Conservation (phyloP, 169 alveolate species). For the Eimeria falciformis region DNA sequence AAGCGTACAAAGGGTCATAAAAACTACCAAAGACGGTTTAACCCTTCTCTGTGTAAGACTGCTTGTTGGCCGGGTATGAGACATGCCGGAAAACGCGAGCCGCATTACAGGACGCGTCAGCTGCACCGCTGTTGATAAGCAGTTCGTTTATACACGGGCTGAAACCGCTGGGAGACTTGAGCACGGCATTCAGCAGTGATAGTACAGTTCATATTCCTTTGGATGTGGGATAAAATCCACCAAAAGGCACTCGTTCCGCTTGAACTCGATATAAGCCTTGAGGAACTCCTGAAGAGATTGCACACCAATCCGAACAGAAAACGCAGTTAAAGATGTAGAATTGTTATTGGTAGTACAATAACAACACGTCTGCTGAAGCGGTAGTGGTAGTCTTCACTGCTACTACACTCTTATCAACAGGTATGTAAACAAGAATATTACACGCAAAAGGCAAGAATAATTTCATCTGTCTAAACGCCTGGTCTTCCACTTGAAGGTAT, state of each 20-base stretch:
- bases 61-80: background rate
- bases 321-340: background rate
- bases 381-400: background rate
- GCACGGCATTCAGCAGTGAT: slow-evolving; percentile 55
- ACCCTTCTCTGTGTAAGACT: background rate
- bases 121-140: background rate
- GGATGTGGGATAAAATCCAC: slow-evolving; percentile 65
- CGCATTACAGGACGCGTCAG: background rate
- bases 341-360: background rate
- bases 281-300: slow-evolving; percentile 61
- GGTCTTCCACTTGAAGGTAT: background rate
- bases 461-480: too few species aligned
- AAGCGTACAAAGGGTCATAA: background rate
- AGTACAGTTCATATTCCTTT: slow-evolving; percentile 77
- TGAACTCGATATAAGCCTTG: slow-evolving; percentile 64
- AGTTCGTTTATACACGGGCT: background rate
- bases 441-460: background rate
- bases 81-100: background rate
- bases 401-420: background rate
- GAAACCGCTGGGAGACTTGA: background rate
- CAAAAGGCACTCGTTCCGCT: slow-evolving; percentile 28
- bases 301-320: too few species aligned
- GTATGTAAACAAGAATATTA: background rate
- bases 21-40: background rate
- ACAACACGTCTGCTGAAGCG: background rate